phyloP scores from a whole-genome alignment of 2,329 filamentous ascomycete species.

The Zasmidium cellare region DNA sequence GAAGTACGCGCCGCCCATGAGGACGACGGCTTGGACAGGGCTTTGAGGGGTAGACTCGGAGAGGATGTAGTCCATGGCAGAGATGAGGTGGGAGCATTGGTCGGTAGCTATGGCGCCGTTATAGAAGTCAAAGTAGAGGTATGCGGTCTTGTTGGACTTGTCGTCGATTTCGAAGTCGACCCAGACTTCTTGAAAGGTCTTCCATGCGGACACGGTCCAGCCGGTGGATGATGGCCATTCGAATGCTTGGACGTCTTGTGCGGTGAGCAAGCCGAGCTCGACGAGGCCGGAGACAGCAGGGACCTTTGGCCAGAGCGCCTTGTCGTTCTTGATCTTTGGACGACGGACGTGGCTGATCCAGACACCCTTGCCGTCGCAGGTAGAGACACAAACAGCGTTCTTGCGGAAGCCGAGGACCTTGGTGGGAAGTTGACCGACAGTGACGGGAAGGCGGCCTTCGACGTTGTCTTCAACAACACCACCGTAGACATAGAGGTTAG shows the following conservation, averaged over 20 bases:
- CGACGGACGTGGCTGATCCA: constrained; percentile 46
- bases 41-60: constrained; percentile 28
- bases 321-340: constrained; percentile 40
- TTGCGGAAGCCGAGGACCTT: constrained; percentile 39
- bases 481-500: constrained; percentile 43
- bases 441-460: constrained; percentile 11
- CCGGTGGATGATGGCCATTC: constrained; percentile 23
- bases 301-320: constrained; percentile 45
- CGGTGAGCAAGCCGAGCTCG: constrained; percentile 36
- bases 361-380: constrained; percentile 41
- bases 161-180: constrained; percentile 38
- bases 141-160: constrained; percentile 35
- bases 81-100: constrained; percentile 40
- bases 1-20: constrained; percentile 47
- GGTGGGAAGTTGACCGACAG: constrained; percentile 23
- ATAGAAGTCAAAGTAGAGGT: constrained; percentile 47
- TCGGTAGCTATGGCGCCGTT: constrained; percentile 46
- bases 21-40: constrained; percentile 39
- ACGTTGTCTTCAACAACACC: constrained; percentile 40
- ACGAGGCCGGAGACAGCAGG: constrained; percentile 39
- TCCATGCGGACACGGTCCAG: constrained; percentile 32
- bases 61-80: constrained; percentile 39
- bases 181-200: constrained; percentile 44
- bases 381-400: constrained; percentile 38
- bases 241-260: constrained; percentile 16